Percentiles rank a stretch among this genome's conserved stretches.
Conservation (phyloP, 345 rosid genomes). For the Corchorus olitorius region DNA sequence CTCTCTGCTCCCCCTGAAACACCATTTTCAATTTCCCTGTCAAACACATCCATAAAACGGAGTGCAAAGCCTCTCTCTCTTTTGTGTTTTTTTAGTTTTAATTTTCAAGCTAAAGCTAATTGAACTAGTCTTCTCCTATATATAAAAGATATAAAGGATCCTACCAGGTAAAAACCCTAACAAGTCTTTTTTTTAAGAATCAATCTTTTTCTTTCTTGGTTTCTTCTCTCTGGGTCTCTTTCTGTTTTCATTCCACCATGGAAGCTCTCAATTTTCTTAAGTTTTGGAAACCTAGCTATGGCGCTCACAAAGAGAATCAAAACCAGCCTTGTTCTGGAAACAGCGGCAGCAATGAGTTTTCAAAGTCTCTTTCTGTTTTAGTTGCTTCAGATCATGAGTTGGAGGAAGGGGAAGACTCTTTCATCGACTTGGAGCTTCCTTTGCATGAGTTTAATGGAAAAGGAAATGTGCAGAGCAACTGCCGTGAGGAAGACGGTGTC, state of each 20-base stretch:
- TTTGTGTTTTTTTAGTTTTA: not conserved
- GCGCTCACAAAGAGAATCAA: slow-evolving; percentile 26
- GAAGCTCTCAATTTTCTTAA: slow-evolving; percentile 71
- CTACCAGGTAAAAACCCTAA: slow-evolving; percentile 18
- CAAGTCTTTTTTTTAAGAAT: too few relatives aligned
- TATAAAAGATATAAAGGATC: not conserved
- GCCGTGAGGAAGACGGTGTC: slow-evolving; percentile 3
- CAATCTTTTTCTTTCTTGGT: too few relatives aligned
- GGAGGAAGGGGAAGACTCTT: slow-evolving; percentile 81
- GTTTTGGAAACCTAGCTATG: slow-evolving; percentile 49
- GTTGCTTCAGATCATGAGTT: slow-evolving; percentile 35
- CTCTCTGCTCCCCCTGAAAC: slow-evolving; percentile 27
- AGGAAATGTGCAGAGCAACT: slow-evolving; percentile 15
- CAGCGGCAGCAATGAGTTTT: slow-evolving; percentile 16
- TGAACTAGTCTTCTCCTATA: not conserved
- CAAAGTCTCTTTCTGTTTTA: slow-evolving; percentile 28
- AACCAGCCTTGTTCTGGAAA: slow-evolving; percentile 22
- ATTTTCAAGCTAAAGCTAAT: not conserved
- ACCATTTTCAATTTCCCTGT: slow-evolving; percentile 41
- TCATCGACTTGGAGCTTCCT: slow-evolving; percentile 83
- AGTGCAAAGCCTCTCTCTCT: slow-evolving; percentile 42
- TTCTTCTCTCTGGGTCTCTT: too few relatives aligned
- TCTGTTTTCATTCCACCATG: too few relatives aligned
- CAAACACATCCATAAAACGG: slow-evolving; percentile 39
- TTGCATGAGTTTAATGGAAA: slow-evolving; percentile 41